Conservation (phyloP, 305 asterid species). For the Fraxinus latifolia region DNA sequence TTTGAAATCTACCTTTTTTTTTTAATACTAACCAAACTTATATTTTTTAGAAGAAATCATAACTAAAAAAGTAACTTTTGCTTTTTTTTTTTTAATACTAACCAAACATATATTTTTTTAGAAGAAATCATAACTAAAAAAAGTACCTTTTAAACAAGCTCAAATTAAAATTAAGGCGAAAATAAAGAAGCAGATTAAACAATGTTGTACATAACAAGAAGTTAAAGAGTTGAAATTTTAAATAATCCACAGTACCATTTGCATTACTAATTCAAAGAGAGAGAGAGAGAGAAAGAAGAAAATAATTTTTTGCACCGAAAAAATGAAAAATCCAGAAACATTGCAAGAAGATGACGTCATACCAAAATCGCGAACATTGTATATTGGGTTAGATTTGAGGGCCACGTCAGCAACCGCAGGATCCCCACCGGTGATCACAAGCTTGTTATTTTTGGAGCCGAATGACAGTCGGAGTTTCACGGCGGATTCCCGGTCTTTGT, state of each 20-base stretch:
- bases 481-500: constrained; percentile 40
- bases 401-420: constrained; percentile 9
- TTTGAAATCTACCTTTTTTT: neutral
- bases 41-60: neutral
- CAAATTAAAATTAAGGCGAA: neutral
- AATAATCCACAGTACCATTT: neutral
- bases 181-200: neutral
- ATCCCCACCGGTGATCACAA: constrained; percentile 23
- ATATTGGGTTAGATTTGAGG: neutral
- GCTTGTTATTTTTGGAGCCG: constrained; percentile 37
- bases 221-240: neutral
- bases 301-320: neutral
- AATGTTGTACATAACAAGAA: neutral
- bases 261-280: neutral
- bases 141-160: neutral
- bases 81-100: neutral
- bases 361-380: constrained; percentile 20
- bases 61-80: neutral
- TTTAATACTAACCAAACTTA: neutral
- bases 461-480: constrained; percentile 34
- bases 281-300: neutral
- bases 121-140: neutral
- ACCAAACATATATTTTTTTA: neutral
- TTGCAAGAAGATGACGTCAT: neutral
- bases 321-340: neutral